Base-by-base conservation (phyloP, 176 grass and related monocot genomes). In the Saccharum officinarum region DNA sequence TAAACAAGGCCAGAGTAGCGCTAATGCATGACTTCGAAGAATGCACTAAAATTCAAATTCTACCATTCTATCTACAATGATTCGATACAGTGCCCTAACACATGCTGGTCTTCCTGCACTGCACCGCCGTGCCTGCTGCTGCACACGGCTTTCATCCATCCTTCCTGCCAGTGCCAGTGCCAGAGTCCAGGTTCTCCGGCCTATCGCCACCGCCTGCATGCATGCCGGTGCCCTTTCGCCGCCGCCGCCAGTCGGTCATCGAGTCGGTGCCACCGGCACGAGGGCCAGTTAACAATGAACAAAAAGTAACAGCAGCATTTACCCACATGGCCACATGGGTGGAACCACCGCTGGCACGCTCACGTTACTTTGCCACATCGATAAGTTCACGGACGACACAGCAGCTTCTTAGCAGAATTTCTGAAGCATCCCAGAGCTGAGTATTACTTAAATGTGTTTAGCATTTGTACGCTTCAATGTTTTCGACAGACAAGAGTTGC, bases 181-280 rank as follows among this genome's bases (percentile, higher is more conserved):
- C 69, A 12, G 28, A 57, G 77, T 69, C 71, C 63, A 87, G 79
- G 39, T 77, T 69, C 50, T 61, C 79, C 38, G 40, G 28, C 30
- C 54, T 59, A 68, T 45, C 63, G 12, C 14, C 39, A 23, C 34
- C 59, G 62, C 42, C n/a, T 10, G 76, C 15, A 63, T 1, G 55
- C 25, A 25, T 11, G 25, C 9, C 64, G 25, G 64, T 62, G 36
- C 37, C 28, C 25, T 62, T 62, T 20, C 52, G n/a, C 38, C 17
- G 0, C 54, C 55, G 3, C 8, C 55, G 0, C 2, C 5, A 1
- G 68, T 26, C 17, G 2, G 47, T 33, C 57, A 23, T 22, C 57
- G 22, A 60, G 57, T 60, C 22, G 57, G 57, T 60, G 57, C 22
- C 57, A 23, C 22, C 9, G 22, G 20, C 57, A 60, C 22, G 57